Evolutionary conservation across 148 eudicot species (phyloP).

Genomic region (Pharnaceum exiguum): DNA sequence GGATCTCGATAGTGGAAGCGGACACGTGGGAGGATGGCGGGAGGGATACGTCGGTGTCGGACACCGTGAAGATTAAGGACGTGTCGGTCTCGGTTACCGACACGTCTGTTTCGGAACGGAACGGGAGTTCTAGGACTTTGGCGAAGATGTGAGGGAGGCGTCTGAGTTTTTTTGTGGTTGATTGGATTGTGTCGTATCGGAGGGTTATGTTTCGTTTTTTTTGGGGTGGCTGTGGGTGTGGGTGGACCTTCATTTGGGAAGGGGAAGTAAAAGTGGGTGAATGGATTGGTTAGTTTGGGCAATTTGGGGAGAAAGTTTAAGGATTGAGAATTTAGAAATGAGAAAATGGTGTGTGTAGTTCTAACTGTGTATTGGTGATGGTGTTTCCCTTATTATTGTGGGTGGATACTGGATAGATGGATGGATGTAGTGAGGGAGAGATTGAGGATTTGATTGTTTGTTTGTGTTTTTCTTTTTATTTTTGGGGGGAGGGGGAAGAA

Average conservation of each 20-base stretch:
- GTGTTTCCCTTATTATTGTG: no score
- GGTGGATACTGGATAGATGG: no score
- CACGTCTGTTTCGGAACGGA: constrained; percentile 75
- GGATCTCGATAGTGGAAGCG: constrained; percentile 63
- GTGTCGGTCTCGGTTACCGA: constrained; percentile 48
- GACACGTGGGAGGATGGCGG: constrained; percentile 46
- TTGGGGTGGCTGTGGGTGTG: constrained; percentile 52
- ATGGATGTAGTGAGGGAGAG: neutral
- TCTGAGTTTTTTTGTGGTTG: constrained; percentile 57
- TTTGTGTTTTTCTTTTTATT: neutral
- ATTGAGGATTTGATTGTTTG: neutral
- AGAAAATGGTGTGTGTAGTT: no score
- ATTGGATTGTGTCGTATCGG: constrained; percentile 33
- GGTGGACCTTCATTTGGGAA: constrained; percentile 55
- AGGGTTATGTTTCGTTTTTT: constrained; percentile 46
- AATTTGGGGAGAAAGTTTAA: neutral
- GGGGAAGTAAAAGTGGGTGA: constrained; percentile 9
- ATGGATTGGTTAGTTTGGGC: neutral
- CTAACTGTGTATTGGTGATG: no score
- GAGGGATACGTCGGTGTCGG: constrained; percentile 40
- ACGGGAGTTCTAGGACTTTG: constrained; percentile 85
- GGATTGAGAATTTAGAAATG: neutral
- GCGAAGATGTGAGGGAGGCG: constrained; percentile 85
- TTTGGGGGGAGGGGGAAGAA: neutral
- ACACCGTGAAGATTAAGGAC: constrained; percentile 51